Base-by-base conservation (phyloP, 345 rosid genomes). In the Eucalyptus leucophloia region DNA sequence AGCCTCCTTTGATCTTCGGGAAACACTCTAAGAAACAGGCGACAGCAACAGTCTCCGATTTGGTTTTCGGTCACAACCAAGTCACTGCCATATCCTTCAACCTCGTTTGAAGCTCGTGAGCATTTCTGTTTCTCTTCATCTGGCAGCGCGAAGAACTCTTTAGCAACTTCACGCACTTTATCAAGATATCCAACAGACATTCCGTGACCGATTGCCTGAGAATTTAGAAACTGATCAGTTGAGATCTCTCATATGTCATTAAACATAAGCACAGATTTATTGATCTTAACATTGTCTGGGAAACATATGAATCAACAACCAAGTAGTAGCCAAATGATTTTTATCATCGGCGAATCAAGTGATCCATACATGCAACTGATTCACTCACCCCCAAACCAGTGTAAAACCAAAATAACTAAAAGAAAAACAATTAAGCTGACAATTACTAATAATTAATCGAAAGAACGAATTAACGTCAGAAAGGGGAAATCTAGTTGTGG, bases 21-120 rank as follows among this genome's bases (percentile, higher is more conserved):
- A 88, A 90, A 89, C 19, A 93, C 90, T 37, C 88, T 90, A 16
- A 94, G 95, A 80, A 88, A 91, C 62, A 95, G 89, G 60, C 95
- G 94, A 89, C 60, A 90, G 81, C 87, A 91, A 94, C 95, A 93
- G 88, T 95, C 95, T 82, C 91, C 81, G 45, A 91, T 93, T 91
- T 94, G 94, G n/a, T 90, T 88, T n/a, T 91, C 93, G 10, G 93
- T 90, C 40, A 94, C 92, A 30, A 94, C 80, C 81, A 49, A 56
- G 92, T 94, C 97, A 82, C 89, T 92, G 16, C 93, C 95, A 86
- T 93, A 93, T 17, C 97, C 96, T 91, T 94, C 91, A 8, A 90
- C 86, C 77, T 88, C 92, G 10, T 90, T 90, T 49, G n/a, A 89
- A 45, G 92, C 93, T 90, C 93, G 88, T 44, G 87, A 88, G 88